Evolutionary conservation across 441 rosid species (phyloP).

Genomic region (Caryocar brasiliense): DNA sequence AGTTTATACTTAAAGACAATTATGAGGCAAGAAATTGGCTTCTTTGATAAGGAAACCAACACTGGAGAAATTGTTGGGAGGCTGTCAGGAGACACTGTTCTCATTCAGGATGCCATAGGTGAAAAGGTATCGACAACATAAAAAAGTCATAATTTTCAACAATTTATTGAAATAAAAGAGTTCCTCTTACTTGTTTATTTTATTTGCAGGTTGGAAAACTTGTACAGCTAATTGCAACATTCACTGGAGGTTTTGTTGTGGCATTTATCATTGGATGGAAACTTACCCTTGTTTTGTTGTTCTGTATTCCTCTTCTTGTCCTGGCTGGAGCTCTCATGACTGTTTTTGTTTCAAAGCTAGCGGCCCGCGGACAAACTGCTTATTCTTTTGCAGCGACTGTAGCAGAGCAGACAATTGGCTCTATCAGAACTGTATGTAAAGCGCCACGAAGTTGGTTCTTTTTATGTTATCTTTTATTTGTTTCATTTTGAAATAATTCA

Average conservation of each 20-base stretch:
- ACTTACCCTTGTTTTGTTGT: slow-evolving; percentile 49
- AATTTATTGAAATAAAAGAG: no score
- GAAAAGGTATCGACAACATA: slow-evolving; percentile 49
- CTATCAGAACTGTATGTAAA: slow-evolving; percentile 45
- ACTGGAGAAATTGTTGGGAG: slow-evolving; percentile 62
- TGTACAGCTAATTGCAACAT: slow-evolving; percentile 43
- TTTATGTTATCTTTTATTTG: no score
- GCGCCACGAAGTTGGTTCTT: no score
- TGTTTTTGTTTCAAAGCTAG: slow-evolving; percentile 29
- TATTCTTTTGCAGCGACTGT: slow-evolving; percentile 42
- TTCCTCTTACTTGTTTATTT: no score
- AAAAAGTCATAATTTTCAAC: no score
- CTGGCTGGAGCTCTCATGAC: slow-evolving; percentile 42
- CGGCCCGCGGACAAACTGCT: slow-evolving; percentile 45
- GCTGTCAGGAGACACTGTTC: slow-evolving; percentile 65
- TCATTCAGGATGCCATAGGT: slow-evolving; percentile 68
- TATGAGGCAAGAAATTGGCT: slow-evolving; percentile 57
- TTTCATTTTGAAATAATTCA: background rate
- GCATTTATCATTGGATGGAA: slow-evolving; percentile 61
- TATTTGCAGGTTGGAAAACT: slow-evolving; percentile 51
- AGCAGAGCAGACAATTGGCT: slow-evolving; percentile 59
- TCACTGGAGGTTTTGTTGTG: slow-evolving; percentile 48
- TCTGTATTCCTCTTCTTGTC: slow-evolving; percentile 48
- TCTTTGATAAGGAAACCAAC: slow-evolving; percentile 54
- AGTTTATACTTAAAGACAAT: slow-evolving; percentile 47